These are phyloP conservation scores for Camellia sinensis DNA, from an alignment of 148 eudicot species.

Conservation along the genomic window DNA sequence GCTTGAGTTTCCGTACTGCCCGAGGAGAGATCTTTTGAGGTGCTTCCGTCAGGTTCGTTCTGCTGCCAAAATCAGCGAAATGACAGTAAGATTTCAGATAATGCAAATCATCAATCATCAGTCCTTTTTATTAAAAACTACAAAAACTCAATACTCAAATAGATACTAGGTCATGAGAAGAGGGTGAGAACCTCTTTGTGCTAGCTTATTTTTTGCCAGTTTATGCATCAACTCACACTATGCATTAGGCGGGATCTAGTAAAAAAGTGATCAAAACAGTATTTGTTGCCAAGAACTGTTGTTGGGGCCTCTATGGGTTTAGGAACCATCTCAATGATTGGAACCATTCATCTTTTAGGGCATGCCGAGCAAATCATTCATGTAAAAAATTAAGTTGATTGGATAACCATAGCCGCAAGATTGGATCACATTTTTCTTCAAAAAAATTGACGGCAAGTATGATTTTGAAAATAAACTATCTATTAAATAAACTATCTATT, in stretches of 20 bases:
- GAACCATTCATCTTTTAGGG: too few relatives aligned
- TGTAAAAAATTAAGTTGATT: too few relatives aligned
- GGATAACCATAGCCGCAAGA: too few relatives aligned
- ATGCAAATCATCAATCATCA: neutral
- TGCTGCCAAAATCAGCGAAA: conserved; percentile 28
- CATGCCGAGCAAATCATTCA: too few relatives aligned
- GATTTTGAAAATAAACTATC: too few relatives aligned
- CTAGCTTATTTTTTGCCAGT: neutral
- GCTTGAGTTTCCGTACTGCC: conserved; percentile 55
- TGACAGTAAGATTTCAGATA: neutral
- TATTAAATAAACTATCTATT: too few relatives aligned
- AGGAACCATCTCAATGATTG: too few relatives aligned
- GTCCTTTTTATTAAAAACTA: neutral
- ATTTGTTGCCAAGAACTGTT: neutral
- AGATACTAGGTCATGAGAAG: neutral
- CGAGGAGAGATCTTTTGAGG: conserved; percentile 57
- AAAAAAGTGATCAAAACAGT: neutral
- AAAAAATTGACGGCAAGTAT: too few relatives aligned
- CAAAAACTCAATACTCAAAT: neutral
- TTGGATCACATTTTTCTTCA: too few relatives aligned
- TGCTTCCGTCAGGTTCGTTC: conserved; percentile 48
- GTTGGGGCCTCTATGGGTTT: too few relatives aligned
- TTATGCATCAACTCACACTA: neutral
- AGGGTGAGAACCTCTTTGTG: neutral
- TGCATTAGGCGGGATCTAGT: neutral